These are phyloP conservation scores for Silene uniflora DNA, from an alignment of 148 eudicot species.

Conservation along the genomic window DNA sequence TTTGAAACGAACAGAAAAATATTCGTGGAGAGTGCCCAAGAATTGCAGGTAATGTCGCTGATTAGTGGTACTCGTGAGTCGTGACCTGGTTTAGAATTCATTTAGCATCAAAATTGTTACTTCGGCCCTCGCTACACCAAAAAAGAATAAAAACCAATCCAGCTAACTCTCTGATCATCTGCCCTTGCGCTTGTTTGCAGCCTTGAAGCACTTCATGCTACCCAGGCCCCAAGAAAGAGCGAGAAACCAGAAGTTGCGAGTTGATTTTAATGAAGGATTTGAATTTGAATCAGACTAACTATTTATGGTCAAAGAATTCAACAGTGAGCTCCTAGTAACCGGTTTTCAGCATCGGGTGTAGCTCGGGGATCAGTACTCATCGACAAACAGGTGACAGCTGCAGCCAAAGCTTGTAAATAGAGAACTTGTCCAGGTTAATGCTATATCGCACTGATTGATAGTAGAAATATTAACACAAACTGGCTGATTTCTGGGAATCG, in stretches of 20 bases:
- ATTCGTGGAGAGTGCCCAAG: conserved; percentile 43
- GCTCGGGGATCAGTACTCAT: not conserved
- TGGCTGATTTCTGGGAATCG: no score
- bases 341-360: not conserved
- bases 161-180: not conserved
- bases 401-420: not conserved
- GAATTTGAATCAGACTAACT: not conserved
- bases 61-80: no score
- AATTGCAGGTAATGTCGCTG: conserved; percentile 38
- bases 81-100: no score
- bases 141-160: not conserved
- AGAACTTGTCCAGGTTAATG: conserved; percentile 16
- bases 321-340: not conserved
- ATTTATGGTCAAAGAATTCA: not conserved
- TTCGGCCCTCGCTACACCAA: no score
- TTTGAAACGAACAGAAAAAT: conserved; percentile 27
- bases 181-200: conserved; percentile 4
- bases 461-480: not conserved
- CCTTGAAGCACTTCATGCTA: conserved; percentile 8
- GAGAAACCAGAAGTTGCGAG: conserved; percentile 5
- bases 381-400: not conserved
- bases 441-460: not conserved
- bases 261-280: conserved; percentile 13
- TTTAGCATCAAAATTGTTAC: no score
- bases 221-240: not conserved